Evolutionary conservation across 2,329 filamentous ascomycete genomes (phyloP), one percentile per base, ranked within the genome.

Genomic region (Scedosporium aurantiacum): DNA sequence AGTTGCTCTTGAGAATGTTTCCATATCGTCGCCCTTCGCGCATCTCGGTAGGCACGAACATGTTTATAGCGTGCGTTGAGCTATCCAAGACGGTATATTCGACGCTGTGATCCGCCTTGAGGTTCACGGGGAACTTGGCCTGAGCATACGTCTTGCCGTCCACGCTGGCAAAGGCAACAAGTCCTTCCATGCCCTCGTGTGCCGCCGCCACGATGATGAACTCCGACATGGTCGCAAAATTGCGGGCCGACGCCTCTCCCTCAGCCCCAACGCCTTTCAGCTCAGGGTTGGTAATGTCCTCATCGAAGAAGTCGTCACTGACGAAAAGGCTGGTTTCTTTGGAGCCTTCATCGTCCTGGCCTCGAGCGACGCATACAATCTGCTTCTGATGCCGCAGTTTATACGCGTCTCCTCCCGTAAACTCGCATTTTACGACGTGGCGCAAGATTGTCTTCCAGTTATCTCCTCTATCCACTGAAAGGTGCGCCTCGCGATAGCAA

Each of bases 1-100:
- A 97, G 77, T 99, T 99, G 70, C 91, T 97, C 82, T 97, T 99
- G 74, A 99, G 85, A 67, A 99, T 90, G 25, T 88, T 88, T 43
- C 94, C 94, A 67, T 89, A 91, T 63, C 88, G 83, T 58, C 82
- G 83, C 18, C 84, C 87, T 58, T 78, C 71, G 3, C 78, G 77
- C 47, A 81, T 82, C 68, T 89, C 87, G 47, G 90, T 90, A 0
- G 89, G 91, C 56, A 97, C 93, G 69, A 97, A 95, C 62, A 99
- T 76, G 75, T 97, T 97, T 63, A 99, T 82, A 1, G 94, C 89
- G 72, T 97, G 93, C 0, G 91, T 96, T 1, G 91, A 94, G 73
- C 92, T 97, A 71, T 97, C 92, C 32, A 99, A 80, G 2, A 97
- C 90, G 0, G 94, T 99, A 74, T 97, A 99, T 27, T 87, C 89